phyloP scores from a whole-genome alignment of 805 yeast genomes.

The Saccharomycopsis olivae region DNA sequence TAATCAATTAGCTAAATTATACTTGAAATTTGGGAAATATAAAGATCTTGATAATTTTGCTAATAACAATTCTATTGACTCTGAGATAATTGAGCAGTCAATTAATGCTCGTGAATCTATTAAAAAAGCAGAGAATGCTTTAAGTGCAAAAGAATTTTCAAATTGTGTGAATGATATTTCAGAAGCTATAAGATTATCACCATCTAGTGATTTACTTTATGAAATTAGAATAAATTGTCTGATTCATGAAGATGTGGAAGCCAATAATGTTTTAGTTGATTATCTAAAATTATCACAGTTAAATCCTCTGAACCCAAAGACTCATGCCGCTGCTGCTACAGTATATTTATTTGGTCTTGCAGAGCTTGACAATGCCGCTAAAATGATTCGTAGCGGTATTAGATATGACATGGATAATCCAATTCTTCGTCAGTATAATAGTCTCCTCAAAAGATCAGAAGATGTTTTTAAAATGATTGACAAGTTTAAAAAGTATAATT shows the following conservation, averaged over 20 bases:
- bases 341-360: conserved; percentile 41
- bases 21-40: conserved; percentile 42
- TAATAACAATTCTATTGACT: conserved; percentile 18
- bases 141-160: conserved; percentile 2
- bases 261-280: conserved; percentile 10
- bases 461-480: conserved; percentile 31
- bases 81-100: conserved; percentile 4
- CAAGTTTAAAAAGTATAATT: conserved; percentile 33
- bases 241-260: conserved; percentile 5
- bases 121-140: conserved; percentile 1
- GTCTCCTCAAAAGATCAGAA: conserved; percentile 26
- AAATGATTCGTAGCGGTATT: conserved; percentile 54
- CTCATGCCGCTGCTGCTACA: conserved; percentile 21
- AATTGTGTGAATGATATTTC: conserved; percentile 15
- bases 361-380: conserved; percentile 42
- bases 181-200: conserved; percentile 8
- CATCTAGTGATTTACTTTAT: conserved; percentile 10
- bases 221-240: conserved; percentile 11
- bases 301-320: conserved; percentile 11
- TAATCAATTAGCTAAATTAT: conserved; percentile 36
- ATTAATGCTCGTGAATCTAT: neutral
- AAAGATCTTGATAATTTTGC: conserved; percentile 23
- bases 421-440: conserved; percentile 42
- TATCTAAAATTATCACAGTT: conserved; percentile 10
- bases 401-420: conserved; percentile 65